Base-by-base conservation (phyloP, 441 rosid genomes). In the Gossypium schwendimanii region DNA sequence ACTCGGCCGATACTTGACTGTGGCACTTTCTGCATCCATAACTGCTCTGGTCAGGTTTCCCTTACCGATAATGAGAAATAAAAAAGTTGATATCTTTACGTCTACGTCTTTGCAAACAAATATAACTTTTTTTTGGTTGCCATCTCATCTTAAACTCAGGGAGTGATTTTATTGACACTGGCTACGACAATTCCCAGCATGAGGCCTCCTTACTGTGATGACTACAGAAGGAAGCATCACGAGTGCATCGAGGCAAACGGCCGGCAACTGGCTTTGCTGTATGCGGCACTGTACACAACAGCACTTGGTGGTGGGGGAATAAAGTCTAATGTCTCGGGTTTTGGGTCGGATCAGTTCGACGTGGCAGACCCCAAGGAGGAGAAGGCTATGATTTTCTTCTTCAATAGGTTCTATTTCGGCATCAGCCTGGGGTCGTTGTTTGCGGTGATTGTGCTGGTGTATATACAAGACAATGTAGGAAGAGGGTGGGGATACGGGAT, bases 401-500 rank as follows among this genome's bases (percentile, higher is more conserved):
- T 94, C 89, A 94, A 92, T 70, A 83, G 98, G 64, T 94, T 94
- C 84, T 92, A 87, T 63, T 94, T 94, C 75, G 84, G 79, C 31
- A 87, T 92, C 70, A 92, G 94, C 76, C 73, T 89, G 0, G 98
- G 97, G 23, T 89, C 99, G 12, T 85, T 94, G 50, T 89, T 89
- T 72, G 87, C 96, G 0, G 93, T 87, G 21, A 81, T 82, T 72
- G 97, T 79, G 73, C 87, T 94, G 3, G 95, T 94, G 2, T 94
- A 94, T 74, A 70, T 92, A 33, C 98, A 94, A 75, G 98, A 90
- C 74, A 87, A 94, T 31, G 84, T 94, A 1, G 97, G 97, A 55
- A 82, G 98, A 85, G 97, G 97, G 20, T 90, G 94, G 91, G 98
- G 95, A 2, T 94, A 92, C 69, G 98, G 98, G 6, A 84, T 90